Conservation (phyloP, 176 grass and related monocot species). For the Dendrocalamus sinicus region DNA sequence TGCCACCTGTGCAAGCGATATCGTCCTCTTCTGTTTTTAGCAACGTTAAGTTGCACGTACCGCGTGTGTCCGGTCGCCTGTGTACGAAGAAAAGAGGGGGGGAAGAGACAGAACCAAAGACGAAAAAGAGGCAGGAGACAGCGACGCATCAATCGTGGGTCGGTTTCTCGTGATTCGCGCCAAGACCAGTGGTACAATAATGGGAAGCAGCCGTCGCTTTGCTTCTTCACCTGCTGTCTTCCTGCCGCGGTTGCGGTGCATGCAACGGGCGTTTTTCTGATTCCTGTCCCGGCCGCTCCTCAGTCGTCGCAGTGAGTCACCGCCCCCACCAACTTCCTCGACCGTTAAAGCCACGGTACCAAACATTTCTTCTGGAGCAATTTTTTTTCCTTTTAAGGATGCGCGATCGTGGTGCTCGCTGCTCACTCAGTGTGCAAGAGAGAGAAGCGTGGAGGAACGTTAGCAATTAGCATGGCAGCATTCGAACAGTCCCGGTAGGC, state of each 20-base stretch:
- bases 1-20: too few species aligned
- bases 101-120: too few species aligned
- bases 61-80: not conserved
- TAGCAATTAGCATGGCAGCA: too few species aligned
- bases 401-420: too few species aligned
- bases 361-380: not conserved
- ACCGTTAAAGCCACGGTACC: slow-evolving; percentile 24
- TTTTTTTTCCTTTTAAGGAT: not conserved
- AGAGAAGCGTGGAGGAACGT: too few species aligned
- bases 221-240: not conserved
- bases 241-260: not conserved
- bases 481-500: too few species aligned
- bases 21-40: not conserved
- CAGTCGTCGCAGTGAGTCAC: not conserved
- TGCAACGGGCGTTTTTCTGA: slow-evolving; percentile 12
- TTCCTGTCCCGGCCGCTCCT: too few species aligned
- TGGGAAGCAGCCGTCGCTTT: not conserved
- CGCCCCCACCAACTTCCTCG: slow-evolving; percentile 27
- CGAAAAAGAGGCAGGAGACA: not conserved
- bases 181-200: not conserved
- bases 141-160: not conserved
- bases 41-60: not conserved
- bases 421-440: too few species aligned
- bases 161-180: slow-evolving; percentile 27
- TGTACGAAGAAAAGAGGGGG: not conserved